Base-by-base conservation (phyloP, 306 rosid species). In the Prosopis cineraria region DNA sequence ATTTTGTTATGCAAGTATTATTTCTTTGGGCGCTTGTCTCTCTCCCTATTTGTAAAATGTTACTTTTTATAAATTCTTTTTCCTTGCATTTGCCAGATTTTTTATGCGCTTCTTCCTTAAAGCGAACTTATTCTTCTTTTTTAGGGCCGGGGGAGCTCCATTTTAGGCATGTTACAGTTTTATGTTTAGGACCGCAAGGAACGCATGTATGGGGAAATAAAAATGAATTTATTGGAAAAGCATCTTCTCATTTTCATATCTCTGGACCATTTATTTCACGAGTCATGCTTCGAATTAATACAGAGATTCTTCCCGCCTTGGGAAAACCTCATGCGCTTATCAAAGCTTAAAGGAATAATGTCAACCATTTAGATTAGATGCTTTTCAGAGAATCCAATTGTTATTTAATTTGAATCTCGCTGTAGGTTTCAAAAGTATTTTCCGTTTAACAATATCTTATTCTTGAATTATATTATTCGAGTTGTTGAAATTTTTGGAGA, bases 1-100 rank as follows among this genome's bases (percentile, higher is more conserved):
- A 80, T 79, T 83, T 45, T 80, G 69, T 27, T 73, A 27, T 39
- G 43, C 45, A 41, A 17, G 67, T 44, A 50, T 75, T 19, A 33
- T 60, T 62, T 62, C 34, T 80, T 85, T 44, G 67, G 48, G 10
- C 27, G 27, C 37, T 40, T 62, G 45, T 68, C 70, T 67, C 17
- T 74, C 79, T 56, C 14, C 48, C 30, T 22, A 52, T 30, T 67
- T 68, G 79, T 74, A 81, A 68, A 68, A 82, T 86, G 86, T 70
- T 80, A 48, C 84, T 87, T 85, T 83, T 12, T 34, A 39, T 60
- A 36, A 36, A 59, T 77, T 85, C 56, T 20, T 56, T 25, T 55
- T 39, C 53, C 68, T 81, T 81, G 69, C 43, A 71, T 80, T 72
- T 84, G 59, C 50, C 74, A 73, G 83, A 80, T 66, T 74, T 30